These are phyloP conservation scores for Craspedostauros australis DNA, from an alignment of 108 stramenopile species.

Conservation along the genomic window DNA sequence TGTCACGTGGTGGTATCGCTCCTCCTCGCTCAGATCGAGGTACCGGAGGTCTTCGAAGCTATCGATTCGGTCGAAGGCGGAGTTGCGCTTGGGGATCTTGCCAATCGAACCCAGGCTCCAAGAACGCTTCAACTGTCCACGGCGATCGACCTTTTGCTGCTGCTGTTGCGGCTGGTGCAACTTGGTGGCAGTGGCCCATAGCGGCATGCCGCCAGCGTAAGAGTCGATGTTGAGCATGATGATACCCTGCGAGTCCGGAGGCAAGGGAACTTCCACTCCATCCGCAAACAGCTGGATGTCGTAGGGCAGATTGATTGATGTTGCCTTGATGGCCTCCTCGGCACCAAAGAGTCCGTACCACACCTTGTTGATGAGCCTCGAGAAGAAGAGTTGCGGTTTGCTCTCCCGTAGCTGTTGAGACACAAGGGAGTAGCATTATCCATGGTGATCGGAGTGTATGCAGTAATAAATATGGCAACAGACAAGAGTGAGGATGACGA, in stretches of 20 bases:
- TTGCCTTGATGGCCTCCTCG: conserved; percentile 79
- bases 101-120: conserved; percentile 11
- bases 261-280: conserved; percentile 78
- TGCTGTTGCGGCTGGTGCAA: conserved; percentile 1
- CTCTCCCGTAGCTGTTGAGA: conserved; percentile 47
- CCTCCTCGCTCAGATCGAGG: conserved; percentile 31
- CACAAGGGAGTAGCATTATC: neutral
- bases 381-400: conserved; percentile 80
- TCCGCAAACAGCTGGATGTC: conserved; percentile 78
- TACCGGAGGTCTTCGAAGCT: conserved; percentile 44
- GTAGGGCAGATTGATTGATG: conserved; percentile 52
- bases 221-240: conserved; percentile 88
- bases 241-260: conserved; percentile 81
- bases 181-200: conserved; percentile 62
- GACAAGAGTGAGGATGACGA: too few relatives aligned
- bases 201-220: conserved; percentile 80
- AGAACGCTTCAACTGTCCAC: conserved; percentile 7
- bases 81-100: neutral
- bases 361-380: conserved; percentile 78
- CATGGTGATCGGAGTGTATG: too few relatives aligned
- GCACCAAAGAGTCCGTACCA: conserved; percentile 89
- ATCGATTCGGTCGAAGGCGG: conserved; percentile 31
- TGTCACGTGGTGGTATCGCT: conserved; percentile 40
- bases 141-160: neutral
- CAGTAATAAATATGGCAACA: too few relatives aligned